Percentiles rank a stretch among this genome's conserved stretches.
Conservation (phyloP, 768 basidiomycete species). For the Lactarius indigo region DNA sequence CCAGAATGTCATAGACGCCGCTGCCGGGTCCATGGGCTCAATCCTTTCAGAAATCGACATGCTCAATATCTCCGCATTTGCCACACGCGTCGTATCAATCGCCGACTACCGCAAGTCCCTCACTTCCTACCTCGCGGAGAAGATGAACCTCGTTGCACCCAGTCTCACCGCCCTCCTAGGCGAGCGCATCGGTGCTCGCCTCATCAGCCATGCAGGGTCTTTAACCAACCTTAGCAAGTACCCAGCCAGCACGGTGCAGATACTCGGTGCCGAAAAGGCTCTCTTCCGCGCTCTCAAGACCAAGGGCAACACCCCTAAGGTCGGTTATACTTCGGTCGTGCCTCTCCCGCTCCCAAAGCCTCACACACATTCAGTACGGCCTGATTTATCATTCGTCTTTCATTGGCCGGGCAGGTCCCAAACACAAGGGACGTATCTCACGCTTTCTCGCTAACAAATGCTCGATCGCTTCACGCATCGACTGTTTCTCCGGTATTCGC, state of each 20-base stretch:
- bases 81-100: constrained; percentile 84
- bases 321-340: constrained; percentile 30
- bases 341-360: not conserved
- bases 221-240: constrained; percentile 97
- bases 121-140: constrained; percentile 83
- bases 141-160: constrained; percentile 97
- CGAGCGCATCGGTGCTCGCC: constrained; percentile 85
- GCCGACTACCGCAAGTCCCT: constrained; percentile 93
- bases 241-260: constrained; percentile 97
- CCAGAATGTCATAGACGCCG: constrained; percentile 92
- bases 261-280: constrained; percentile 96
- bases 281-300: constrained; percentile 97
- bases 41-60: constrained; percentile 89
- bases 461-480: constrained; percentile 94
- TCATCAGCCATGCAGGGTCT: constrained; percentile 95
- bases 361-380: constrained; percentile 65
- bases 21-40: constrained; percentile 92
- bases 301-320: constrained; percentile 98
- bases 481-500: constrained; percentile 76
- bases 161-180: constrained; percentile 88
- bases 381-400: constrained; percentile 97
- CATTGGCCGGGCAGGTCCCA: constrained; percentile 91
- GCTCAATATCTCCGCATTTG: constrained; percentile 92
- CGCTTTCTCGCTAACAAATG: constrained; percentile 99
- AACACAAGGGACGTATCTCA: constrained; percentile 96